Evolutionary conservation across 495 filamentous ascomycete species (phyloP).

Genomic region (Tuber microsphaerosporum): DNA sequence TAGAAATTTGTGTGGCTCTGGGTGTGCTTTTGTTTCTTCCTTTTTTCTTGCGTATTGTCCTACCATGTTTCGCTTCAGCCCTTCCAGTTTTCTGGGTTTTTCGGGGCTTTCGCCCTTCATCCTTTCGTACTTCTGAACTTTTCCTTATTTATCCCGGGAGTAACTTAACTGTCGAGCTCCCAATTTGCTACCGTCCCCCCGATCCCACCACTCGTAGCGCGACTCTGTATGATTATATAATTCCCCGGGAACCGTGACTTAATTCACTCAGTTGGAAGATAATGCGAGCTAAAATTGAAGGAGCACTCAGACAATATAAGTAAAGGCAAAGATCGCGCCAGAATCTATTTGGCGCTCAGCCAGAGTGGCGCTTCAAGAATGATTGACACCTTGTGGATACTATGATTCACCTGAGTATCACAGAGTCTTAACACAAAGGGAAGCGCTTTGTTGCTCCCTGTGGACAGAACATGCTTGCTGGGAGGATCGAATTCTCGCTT

Average conservation of each 20-base stretch:
- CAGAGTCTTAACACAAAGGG: background rate
- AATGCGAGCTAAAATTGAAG: background rate
- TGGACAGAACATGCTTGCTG: background rate
- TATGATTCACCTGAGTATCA: background rate
- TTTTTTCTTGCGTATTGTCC: background rate
- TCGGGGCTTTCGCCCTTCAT: background rate
- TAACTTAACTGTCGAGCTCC: too few species aligned
- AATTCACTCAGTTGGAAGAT: background rate
- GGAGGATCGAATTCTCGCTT: background rate
- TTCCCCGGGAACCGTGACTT: background rate
- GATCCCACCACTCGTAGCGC: background rate
- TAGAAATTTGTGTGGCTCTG: background rate
- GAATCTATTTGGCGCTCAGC: background rate
- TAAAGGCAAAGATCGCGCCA: background rate
- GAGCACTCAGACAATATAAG: background rate
- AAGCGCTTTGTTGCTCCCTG: background rate
- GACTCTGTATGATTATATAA: background rate
- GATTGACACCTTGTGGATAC: background rate
- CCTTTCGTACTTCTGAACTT: background rate
- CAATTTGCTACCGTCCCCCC: background rate
- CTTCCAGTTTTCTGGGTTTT: background rate
- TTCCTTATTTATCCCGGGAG: background rate
- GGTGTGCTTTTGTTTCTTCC: background rate
- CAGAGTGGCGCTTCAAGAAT: background rate
- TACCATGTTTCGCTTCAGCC: background rate